Base-by-base conservation (phyloP, 139 green algal species). In the Nannochloris sp. region DNA sequence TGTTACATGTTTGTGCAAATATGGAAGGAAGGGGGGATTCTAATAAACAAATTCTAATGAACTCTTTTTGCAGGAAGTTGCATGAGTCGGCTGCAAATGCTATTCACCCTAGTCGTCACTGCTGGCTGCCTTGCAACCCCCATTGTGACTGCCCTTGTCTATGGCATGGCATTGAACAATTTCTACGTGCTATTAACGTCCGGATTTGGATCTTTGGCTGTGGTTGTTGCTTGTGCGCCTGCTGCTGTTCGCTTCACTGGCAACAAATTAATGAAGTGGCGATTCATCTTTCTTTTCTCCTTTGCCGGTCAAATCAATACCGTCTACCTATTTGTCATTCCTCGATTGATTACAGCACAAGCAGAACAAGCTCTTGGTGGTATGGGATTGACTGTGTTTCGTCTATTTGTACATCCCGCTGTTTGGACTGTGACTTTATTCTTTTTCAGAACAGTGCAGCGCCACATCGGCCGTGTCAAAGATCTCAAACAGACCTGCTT, bases 361-460 rank as follows among this genome's bases (percentile, higher is more conserved):
- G 47, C 69, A 2, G 1, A 33, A 8, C 51, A 66, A 10, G 61
- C 61, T 23, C 44, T 76, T 39, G 53, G 53, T 35, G 69, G 69
- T 12, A 34, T 61, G 30, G 69, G 19, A 10, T 61, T 76, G 6
- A 71, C 69, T 15, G 24, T 82, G 15, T 4, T 76, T 14, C 71
- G 75, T 14, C 15, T 79, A n/a, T n/a, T 76, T 3, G 38, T 80
- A 19, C 75, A 82, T 36, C 75, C 75, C 25, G 15, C 27, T 14
- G 57, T 82, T 7, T 82, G 75, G 75, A 8, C 5, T 3, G 7
- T 68, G 29, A 31, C 72, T 6, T 33, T 66, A 1, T 48, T 70
- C 36, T 48, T 60, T 33, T 75, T 79, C 31, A 44, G 61, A n/a
- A 42, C 60, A 32, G 30, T 75, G 24, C 25, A 70, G 31, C 54